phyloP scores from a whole-genome alignment of 495 filamentous ascomycete genomes.

The Chaetomidium leptoderma region DNA sequence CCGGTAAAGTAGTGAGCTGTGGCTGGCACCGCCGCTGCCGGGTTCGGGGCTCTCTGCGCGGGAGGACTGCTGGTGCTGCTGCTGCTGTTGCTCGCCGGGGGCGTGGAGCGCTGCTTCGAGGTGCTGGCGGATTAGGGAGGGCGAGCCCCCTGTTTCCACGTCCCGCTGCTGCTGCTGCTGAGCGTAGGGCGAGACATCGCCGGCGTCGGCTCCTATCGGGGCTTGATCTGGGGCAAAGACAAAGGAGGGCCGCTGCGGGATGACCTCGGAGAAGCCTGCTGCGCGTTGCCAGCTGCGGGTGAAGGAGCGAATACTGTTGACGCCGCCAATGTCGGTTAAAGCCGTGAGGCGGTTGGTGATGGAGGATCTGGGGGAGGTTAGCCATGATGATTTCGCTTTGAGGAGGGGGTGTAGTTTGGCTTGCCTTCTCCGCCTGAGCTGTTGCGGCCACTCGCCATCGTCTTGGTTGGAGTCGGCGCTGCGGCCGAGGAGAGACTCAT shows the following conservation, averaged over 20 bases:
- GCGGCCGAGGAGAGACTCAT: conserved; percentile 40
- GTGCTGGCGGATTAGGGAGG: conserved; percentile 40
- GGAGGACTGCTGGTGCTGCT: conserved; percentile 21
- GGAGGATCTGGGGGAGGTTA: conserved; percentile 53
- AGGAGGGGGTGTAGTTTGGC: not conserved
- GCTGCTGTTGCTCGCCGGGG: conserved; percentile 23
- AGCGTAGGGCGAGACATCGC: conserved; percentile 32
- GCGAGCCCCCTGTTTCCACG: conserved; percentile 32
- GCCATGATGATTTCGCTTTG: conserved; percentile 7
- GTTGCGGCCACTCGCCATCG: conserved; percentile 35
- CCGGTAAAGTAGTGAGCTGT: conserved; percentile 7
- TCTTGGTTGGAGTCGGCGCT: conserved; percentile 28
- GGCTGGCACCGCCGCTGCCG: conserved; percentile 23
- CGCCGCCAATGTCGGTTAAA: conserved; percentile 76
- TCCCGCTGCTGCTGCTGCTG: conserved; percentile 26
- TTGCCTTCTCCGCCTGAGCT: conserved; percentile 37
- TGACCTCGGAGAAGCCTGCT: conserved; percentile 79
- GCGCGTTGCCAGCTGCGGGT: conserved; percentile 91
- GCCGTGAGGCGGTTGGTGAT: conserved; percentile 65
- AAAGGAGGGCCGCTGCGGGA: conserved; percentile 70
- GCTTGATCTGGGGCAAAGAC: conserved; percentile 51
- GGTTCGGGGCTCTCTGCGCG: conserved; percentile 24
- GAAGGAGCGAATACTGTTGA: conserved; percentile 93
- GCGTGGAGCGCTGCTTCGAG: conserved; percentile 29
- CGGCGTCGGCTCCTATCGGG: conserved; percentile 22